A percentile compares a stretch with the other conserved stretches of the same genome.
Evolutionary conservation across 2,329 filamentous ascomycete species (phyloP).

Genomic region (Stemphylium beticola): DNA sequence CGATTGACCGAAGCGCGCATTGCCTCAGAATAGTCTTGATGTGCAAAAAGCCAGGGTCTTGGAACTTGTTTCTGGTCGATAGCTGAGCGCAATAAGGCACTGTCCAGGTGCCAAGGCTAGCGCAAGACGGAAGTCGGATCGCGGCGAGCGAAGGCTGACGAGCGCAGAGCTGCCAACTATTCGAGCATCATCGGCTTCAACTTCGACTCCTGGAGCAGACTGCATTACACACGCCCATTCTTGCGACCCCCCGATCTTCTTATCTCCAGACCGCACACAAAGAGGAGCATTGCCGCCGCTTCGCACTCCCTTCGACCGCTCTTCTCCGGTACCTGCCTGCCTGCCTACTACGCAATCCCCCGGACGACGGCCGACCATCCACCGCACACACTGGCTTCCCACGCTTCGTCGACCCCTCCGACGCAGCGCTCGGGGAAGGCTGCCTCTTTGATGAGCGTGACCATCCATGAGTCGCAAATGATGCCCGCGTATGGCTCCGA

Average conservation of each 20-base stretch:
- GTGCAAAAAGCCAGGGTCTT: not conserved
- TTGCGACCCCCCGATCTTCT: conserved; percentile 15
- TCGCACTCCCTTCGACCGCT: conserved; percentile 2
- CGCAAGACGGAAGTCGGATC: conserved; percentile 22
- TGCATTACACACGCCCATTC: conserved; percentile 20
- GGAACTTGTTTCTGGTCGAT: conserved; percentile 1
- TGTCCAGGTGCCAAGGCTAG: conserved; percentile 18
- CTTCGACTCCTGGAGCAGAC: conserved; percentile 16
- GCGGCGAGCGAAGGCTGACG: conserved; percentile 14
- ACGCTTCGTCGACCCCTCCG: conserved; percentile 33
- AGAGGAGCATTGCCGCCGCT: conserved; percentile 2
- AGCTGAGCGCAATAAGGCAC: conserved; percentile 17
- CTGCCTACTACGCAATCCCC: conserved; percentile 15
- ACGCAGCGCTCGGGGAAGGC: conserved; percentile 34
- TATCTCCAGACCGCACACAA: conserved; percentile 1
- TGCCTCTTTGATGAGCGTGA: conserved; percentile 41
- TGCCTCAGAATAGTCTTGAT: conserved; percentile 1
- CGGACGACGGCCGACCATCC: conserved; percentile 13
- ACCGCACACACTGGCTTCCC: conserved; percentile 34
- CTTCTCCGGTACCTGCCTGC: conserved; percentile 1
- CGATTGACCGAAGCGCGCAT: not conserved
- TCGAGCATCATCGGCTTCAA: conserved; percentile 11
- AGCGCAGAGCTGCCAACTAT: conserved; percentile 9
- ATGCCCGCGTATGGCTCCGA: conserved; percentile 61
- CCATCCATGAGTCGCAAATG: conserved; percentile 46